Evolutionary conservation across 768 basidiomycete genomes (phyloP).

Genomic region (Russula vinacea): DNA sequence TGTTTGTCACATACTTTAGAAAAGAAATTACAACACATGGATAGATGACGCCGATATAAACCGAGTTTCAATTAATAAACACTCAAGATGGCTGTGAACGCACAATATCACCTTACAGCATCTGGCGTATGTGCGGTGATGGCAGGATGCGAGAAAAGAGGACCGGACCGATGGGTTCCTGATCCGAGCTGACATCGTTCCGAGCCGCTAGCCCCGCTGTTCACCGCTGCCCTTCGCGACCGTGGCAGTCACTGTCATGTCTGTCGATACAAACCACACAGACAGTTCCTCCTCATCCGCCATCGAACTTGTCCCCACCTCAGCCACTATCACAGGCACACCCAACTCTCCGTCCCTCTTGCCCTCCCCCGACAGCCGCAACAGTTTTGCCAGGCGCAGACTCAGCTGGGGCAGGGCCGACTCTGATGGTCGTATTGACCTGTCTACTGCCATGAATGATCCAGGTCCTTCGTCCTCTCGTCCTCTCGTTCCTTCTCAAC

Average conservation of each 20-base stretch:
- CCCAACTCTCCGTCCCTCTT: conserved; percentile 55
- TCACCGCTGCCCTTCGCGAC: neutral
- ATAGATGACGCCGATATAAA: too few relatives aligned
- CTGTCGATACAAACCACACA: neutral
- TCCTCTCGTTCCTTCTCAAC: neutral
- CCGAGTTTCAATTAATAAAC: too few relatives aligned
- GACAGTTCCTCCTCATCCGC: conserved; percentile 52
- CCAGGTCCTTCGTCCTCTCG: conserved; percentile 28
- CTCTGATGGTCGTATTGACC: conserved; percentile 38
- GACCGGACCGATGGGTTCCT: too few relatives aligned
- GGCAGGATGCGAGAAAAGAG: too few relatives aligned
- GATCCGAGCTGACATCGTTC: too few relatives aligned
- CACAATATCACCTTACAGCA: too few relatives aligned
- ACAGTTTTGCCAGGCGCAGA: conserved; percentile 47
- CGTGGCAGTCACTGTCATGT: neutral
- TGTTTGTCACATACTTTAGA: too few relatives aligned
- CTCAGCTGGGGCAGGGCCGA: conserved; percentile 56
- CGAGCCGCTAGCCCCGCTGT: too few relatives aligned
- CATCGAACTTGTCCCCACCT: conserved; percentile 50
- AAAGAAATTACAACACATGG: too few relatives aligned
- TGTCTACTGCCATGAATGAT: conserved; percentile 30
- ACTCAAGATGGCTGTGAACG: too few relatives aligned
- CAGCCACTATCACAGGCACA: conserved; percentile 40
- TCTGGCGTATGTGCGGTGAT: too few relatives aligned
- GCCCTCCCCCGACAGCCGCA: conserved; percentile 32